These are phyloP conservation scores for Ceratobasidium papillatum DNA, from an alignment of 1,284 basidiomycete species.

Conservation along the genomic window DNA sequence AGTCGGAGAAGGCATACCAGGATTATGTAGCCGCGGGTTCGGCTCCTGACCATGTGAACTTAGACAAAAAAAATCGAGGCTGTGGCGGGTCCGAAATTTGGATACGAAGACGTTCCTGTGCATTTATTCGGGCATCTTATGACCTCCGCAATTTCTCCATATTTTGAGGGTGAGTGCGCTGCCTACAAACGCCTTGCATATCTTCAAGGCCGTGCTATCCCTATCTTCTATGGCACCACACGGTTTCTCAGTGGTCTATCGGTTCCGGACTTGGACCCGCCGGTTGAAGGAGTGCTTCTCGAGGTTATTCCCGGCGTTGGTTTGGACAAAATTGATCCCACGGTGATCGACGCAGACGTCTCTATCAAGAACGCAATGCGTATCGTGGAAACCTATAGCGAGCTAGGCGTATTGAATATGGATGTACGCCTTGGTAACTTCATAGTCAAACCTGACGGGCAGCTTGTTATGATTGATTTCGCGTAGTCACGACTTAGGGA, in stretches of 20 bases:
- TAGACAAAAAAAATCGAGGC: not conserved
- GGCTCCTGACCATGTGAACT: not conserved
- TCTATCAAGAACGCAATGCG: not conserved
- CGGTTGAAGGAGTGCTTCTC: not conserved
- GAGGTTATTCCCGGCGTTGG: constrained; percentile 3
- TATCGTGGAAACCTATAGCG: not conserved
- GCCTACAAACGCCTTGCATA: not conserved
- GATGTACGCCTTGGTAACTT: not conserved
- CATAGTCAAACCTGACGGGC: constrained; percentile 10
- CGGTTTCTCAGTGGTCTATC: not conserved
- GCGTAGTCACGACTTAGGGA: not conserved
- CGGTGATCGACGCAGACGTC: not conserved
- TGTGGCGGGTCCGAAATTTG: not conserved
- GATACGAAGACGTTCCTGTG: not conserved
- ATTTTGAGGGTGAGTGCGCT: constrained; percentile 5
- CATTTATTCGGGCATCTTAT: not conserved
- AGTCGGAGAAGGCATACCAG: not conserved
- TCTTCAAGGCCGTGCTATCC: constrained; percentile 1
- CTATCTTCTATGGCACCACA: not conserved
- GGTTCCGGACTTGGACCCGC: not conserved
- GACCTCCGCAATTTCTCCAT: not conserved
- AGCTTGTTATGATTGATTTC: constrained; percentile 17
- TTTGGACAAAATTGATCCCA: not conserved
- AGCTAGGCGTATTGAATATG: not conserved
- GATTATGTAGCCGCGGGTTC: not conserved